Conservation (phyloP, 352 stramenopile species). For the Phytophthora ohioensis region DNA sequence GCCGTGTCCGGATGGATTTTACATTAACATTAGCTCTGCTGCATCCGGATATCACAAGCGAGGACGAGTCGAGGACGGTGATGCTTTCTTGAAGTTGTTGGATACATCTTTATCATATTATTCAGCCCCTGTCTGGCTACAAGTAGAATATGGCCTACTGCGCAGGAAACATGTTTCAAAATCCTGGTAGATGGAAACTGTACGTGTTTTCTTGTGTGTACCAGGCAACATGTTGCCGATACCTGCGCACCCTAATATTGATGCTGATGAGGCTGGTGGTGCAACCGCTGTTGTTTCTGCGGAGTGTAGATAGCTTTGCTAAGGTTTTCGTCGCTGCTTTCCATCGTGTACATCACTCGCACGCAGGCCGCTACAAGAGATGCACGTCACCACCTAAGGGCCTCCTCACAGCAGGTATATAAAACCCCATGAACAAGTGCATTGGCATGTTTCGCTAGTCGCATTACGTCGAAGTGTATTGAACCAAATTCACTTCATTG, state of each 20-base stretch:
- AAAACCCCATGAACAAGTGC: neutral
- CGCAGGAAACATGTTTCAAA: too few species aligned
- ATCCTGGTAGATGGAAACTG: too few species aligned
- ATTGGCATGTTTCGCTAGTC: neutral
- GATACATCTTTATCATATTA: too few species aligned
- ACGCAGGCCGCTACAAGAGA: conserved; percentile 67
- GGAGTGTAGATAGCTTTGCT: conserved; percentile 76
- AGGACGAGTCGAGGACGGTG: too few species aligned
- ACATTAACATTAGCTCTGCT: too few species aligned
- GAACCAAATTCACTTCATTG: conserved; percentile 16
- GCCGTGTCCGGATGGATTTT: too few species aligned
- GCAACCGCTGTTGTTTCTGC: conserved; percentile 82
- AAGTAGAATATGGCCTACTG: too few species aligned
- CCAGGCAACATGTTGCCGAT: too few species aligned
- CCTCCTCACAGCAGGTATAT: neutral
- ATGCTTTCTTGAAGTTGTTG: too few species aligned
- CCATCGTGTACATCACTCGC: conserved; percentile 81
- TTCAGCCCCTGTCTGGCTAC: too few species aligned
- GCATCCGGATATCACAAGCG: too few species aligned
- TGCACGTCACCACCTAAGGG: conserved; percentile 39
- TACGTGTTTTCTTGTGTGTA: too few species aligned
- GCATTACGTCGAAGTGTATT: neutral
- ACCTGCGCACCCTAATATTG: conserved; percentile 3
- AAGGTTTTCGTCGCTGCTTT: conserved; percentile 90
- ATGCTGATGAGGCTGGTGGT: conserved; percentile 72